Evolutionary conservation across 371 early-diverging fungal species (phyloP), one percentile per base, ranked within the genome.

Genomic region (Umbelopsis sp.): DNA sequence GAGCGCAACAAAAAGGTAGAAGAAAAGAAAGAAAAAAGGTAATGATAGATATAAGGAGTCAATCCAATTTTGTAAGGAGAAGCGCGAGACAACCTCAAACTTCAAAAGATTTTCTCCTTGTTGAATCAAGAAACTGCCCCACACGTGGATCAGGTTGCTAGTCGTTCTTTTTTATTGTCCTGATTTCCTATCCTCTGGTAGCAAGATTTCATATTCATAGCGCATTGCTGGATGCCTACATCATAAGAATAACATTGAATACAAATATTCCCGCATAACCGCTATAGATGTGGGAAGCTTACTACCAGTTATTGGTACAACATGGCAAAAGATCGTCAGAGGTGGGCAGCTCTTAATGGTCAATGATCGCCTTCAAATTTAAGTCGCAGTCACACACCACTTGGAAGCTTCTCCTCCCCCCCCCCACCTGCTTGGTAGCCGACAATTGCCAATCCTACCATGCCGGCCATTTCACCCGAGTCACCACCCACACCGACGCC

Each of bases 401-500:
- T 35, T 35, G 18, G 32, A 11, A 18, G 14, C 18, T 18, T 22
- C 22, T 22, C 22, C 6, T 32, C 37, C 57, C 35, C 16, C 32
- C 57, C 57, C 57, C 41, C 41, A 41, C 41, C 10, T 10, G 41
- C 41, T 41, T 41, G 41, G 41, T 22, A 41, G 10, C 41, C 7
- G 41, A 41, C 41, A 7, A 41, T 41, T 12, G 41, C 41, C 41
- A 41, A 41, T 41, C 41, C 18, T 48, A 20, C 29, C 57, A 57
- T 57, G 57, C 57, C 57, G 29, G 32, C 57, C 29, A 35, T 57
- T 57, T n/a, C 29, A 25, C n/a, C 11, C 32, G 66, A 65, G 10
- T 24, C 8, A 20, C 46, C 66, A 65, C 41, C 41, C 41, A n/a
- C 11, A 10, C 44, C 68, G 16, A 64, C 75, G 12, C 63, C 77